Evolutionary conservation across 1,139 yeast species (phyloP), one percentile per base, ranked within the genome.

Genomic region (Taiozyma sp.): DNA sequence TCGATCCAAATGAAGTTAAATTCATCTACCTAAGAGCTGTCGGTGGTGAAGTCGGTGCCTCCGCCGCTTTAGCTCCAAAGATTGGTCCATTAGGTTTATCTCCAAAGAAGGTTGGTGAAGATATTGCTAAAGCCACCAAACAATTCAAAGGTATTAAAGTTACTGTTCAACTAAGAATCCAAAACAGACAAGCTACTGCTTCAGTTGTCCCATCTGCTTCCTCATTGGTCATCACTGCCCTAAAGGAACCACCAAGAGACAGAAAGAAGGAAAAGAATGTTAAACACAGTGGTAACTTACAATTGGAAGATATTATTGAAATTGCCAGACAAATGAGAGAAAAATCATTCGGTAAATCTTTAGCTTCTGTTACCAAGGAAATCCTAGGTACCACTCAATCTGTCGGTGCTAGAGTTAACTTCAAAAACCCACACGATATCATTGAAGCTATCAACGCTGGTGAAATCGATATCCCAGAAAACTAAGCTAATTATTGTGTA

Each of bases 41-140:
- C 68, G 99, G 99, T 87, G 99, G 99, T 84, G 99, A 93, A 84
- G 96, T 95, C 71, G 99, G 98, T 83, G 97, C 98, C 72, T 91
- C 99, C 62, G 88, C 99, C 65, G 97, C 99, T 64, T 88, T 95
- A 72, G 99, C 99, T 69, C 99, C 99, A 75, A 93, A 93, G 90
- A 93, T 93, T 74, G 99, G 99, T 88, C 99, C 99, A 69, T 89
- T 93, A 74, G 99, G 99, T 90, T 85, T 93, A 71, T 91, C 98
- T 61, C 98, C 99, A 83, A 93, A 93, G 96, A 93, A 93, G 88
- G 97, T 95, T 73, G 99, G 99, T 89, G 99, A 93, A 80, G 99
- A 93, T 76, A 93, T 93, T 71, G 99, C 99, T 78, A 95, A 95
- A 87, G 99, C 99, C 75, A 93, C 99, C 81, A 88, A 89, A 82